Evolutionary conservation across 2,329 filamentous ascomycete species (phyloP), one percentile per base, ranked within the genome.

Genomic region (Epichloe sp.): DNA sequence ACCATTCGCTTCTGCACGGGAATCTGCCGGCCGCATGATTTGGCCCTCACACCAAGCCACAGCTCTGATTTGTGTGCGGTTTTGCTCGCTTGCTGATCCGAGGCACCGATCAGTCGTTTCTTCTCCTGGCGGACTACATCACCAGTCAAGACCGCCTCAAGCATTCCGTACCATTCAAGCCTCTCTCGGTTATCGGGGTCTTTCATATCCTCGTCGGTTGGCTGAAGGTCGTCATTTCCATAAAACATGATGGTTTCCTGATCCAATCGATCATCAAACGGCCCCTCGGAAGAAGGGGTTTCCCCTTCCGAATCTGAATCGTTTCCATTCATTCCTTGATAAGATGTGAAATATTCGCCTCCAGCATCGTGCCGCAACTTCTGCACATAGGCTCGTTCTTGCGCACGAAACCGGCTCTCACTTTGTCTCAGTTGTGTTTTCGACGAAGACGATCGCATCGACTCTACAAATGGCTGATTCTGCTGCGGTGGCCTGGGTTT

Each of bases 61-160:
- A 97, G 76, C 63, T 87, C 86, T 35, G 80, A 79, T 61, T 86
- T 85, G 56, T 89, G 81, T 44, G 88, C 86, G 47, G 78, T 74
- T 56, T 78, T 78, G 51, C 74, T 76, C 8, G 71, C 64, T 54
- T 77, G 71, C 57, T 76, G 74, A 49, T 83, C 80, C 12, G 76
- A 74, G 4, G 87, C 84, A 44, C 88, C 90, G 58, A 94, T 93
- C 61, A 98, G 69, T 44, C 93, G 82, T 67, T 95, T 95, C 75
- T 98, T 98, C 71, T 98, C 93, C 67, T 98, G 93, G 61, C 88
- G 88, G 52, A 98, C 91, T 8, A 98, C 93, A 65, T 98, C 93
- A 57, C 93, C 93, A 1, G 90, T 96, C 58, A 98, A 72, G 4
- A 98, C 93, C 14, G 91, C 94, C 53, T 91, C 88, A 52, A 98